Evolutionary conservation across 148 eudicot species (phyloP), one percentile per base, ranked within the genome.

Genomic region (Fagopyrum esculentum): DNA sequence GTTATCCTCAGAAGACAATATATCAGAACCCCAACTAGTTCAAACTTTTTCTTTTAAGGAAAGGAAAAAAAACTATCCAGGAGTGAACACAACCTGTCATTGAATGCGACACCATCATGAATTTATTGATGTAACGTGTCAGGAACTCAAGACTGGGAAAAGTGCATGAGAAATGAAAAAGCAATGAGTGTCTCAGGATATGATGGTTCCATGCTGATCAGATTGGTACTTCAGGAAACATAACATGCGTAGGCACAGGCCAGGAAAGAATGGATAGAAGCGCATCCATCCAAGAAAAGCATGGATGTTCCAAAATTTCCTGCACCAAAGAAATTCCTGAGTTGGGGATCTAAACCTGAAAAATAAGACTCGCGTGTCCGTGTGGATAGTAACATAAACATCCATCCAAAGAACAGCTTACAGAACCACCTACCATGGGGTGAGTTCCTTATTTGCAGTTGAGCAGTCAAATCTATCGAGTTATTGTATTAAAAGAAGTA

Each of bases 321-420:
- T 91, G 96, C 91, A 86, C 81, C 91, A 89, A 89, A 91, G 81
- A 91, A 87, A 79, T 79, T 69, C 77, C 83, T 91, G 93, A 89
- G 96, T 80, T 76, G 74, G 86, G 83, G 74, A 82, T 78, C 87
- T 81, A 84, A 73, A 74, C 81, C 63, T 75, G 77, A 76, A 76
- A 73, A 80, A 78, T 83, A 76, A 45, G 73, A 69, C 73, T 73
- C 76, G 76, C 73, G 71, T 78, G 79, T 80, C 79, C 72, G 26
- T 49, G 75, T 80, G 85, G 81, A 78, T 83, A 82, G 80, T 64
- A 83, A 68, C 80, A 82, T 73, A 59, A 48, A 85, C 61, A 78
- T 46, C 80, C 75, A 80, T 78, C 77, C 64, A 80, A 29, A 43
- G 7, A 81, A 78, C 17, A 75, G 26, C 49, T 71, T 15, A 12